These are phyloP conservation scores for Hyaloscypha finlandica DNA, from an alignment of 495 filamentous ascomycete species.

Conservation along the genomic window DNA sequence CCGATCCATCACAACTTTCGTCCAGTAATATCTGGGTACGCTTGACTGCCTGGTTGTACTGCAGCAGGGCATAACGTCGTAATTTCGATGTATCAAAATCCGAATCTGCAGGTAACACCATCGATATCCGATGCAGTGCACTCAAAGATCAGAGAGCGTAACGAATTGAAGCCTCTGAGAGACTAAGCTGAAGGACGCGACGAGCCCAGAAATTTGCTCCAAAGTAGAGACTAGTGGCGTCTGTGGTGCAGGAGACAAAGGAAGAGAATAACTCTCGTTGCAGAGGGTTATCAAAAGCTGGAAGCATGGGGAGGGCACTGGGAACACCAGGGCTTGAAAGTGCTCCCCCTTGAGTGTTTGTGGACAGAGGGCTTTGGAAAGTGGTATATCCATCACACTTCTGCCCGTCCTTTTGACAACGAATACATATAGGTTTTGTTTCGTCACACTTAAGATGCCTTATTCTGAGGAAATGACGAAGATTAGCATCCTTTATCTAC, in stretches of 20 bases:
- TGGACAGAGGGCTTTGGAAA: neutral
- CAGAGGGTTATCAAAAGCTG: neutral
- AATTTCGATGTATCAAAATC: neutral
- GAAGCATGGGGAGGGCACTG: neutral
- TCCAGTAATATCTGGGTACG: neutral
- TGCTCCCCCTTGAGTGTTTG: neutral
- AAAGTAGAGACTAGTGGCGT: neutral
- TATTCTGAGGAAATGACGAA: neutral
- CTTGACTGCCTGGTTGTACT: neutral
- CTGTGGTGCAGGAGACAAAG: neutral
- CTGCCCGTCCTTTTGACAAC: neutral
- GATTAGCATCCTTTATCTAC: neutral
- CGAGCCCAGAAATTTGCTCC: neutral
- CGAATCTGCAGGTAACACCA: neutral
- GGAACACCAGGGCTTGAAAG: neutral
- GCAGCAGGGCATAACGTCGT: neutral
- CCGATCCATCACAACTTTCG: neutral
- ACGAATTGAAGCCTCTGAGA: neutral
- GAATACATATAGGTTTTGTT: slow-evolving; percentile 6
- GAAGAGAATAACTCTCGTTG: neutral
- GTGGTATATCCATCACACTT: slow-evolving; percentile 5
- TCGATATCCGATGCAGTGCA: neutral
- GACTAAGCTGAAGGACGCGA: neutral
- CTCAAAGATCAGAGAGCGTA: neutral
- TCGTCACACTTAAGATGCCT: slow-evolving; percentile 16